Base-by-base conservation (phyloP, 192 early-diverging fungal species). In the Backusella luteola region DNA sequence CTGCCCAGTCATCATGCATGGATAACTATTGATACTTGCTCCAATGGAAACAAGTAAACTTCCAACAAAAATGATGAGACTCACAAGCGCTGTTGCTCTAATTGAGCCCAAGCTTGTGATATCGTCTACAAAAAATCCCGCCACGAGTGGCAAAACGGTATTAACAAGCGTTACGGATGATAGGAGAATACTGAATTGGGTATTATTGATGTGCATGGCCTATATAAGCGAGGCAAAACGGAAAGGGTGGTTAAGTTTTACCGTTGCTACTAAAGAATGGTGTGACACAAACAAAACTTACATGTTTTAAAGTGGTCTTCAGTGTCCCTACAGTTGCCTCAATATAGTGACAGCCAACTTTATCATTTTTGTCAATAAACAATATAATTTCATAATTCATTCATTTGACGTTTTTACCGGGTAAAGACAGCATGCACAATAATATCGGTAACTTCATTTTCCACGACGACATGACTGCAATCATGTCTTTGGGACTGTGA, bases 111-210 rank as follows among this genome's bases (percentile, higher is more conserved):
- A 86, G 19, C 66, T 52, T 41, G 76, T 66, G 7, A 69, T 41
- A 52, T 78, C 77, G 68, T 92, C 91, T 52, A 92, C 86, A 21
- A 89, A 78, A 6, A 87, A 76, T 3, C 90, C 90, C 0, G 84
- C 88, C 4, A 90, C 79, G 19, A 90, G 77, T 4, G 85, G 87
- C 72, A 92, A 66, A 34, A 89, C 66, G 6, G 88, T 92, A 80
- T 90, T 89, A 11, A 90, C 85, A 15, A 89, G 77, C 4, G 87
- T 88, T 2, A 88, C 87, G 21, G 90, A 82, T 66, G 91, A 90
- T 73, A 88, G 84, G n/a, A 92, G 75, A 26, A 90, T 85, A 38
- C 91, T 86, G 74, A 91, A 92, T 59, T 88, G 86, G 4, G 89
- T 82, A 69, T 89, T 87, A 69, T 86, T 85, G 67, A 92, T 92